Conservation (phyloP, 2,329 filamentous ascomycete genomes). For the Calonectria pauciramosa region DNA sequence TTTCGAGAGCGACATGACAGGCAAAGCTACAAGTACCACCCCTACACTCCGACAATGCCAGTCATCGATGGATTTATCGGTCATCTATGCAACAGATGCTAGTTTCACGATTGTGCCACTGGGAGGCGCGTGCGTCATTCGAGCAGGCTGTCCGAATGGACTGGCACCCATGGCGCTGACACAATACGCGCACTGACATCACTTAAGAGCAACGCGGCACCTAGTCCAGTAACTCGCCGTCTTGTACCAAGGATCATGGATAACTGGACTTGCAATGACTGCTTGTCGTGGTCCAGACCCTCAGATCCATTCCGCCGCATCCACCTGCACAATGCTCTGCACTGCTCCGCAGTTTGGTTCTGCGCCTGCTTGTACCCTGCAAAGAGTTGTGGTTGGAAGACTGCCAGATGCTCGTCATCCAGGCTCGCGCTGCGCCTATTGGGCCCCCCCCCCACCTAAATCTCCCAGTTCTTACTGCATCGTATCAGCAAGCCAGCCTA, state of each 20-base stretch:
- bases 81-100: constrained; percentile 24
- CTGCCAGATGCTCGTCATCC: constrained; percentile 31
- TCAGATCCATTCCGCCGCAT: neutral
- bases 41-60: constrained; percentile 7
- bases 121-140: constrained; percentile 26
- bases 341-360: constrained; percentile 2
- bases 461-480: constrained; percentile 32
- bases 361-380: constrained; percentile 15
- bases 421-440: constrained; percentile 29
- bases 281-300: constrained; percentile 7
- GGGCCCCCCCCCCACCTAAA: constrained; percentile 31
- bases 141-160: neutral
- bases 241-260: constrained; percentile 1
- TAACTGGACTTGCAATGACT: neutral
- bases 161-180: constrained; percentile 19
- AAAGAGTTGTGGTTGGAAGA: constrained; percentile 36
- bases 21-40: constrained; percentile 7
- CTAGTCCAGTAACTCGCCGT: neutral
- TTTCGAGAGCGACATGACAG: neutral
- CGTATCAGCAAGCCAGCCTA: constrained; percentile 26
- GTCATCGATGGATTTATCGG: constrained; percentile 20
- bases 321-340: constrained; percentile 16
- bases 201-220: constrained; percentile 12
- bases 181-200: neutral
- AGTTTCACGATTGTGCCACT: constrained; percentile 28